phyloP scores from a whole-genome alignment of 2,329 filamentous ascomycete genomes.

The Colletotrichum tabaci region DNA sequence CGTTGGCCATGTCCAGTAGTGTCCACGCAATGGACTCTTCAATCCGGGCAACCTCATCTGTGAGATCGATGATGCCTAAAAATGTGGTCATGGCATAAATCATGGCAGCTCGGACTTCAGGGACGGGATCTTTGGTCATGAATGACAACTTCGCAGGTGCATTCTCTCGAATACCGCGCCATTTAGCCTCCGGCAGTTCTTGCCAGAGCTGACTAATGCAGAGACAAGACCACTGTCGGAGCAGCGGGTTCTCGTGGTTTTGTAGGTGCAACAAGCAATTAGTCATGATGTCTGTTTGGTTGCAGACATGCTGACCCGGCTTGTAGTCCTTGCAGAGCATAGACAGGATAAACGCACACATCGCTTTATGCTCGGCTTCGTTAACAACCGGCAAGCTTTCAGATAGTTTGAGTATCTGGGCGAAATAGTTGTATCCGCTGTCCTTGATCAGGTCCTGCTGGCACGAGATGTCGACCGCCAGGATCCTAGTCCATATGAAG shows the following conservation, averaged over 20 bases:
- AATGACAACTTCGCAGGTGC: constrained; percentile 86
- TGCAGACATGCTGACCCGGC: constrained; percentile 91
- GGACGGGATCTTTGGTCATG: constrained; percentile 86
- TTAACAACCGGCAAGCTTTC: constrained; percentile 89
- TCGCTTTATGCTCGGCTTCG: constrained; percentile 91
- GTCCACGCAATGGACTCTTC: constrained; percentile 93
- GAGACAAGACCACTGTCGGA: constrained; percentile 95
- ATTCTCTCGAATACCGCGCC: constrained; percentile 91
- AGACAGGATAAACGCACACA: constrained; percentile 98
- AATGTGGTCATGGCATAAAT: constrained; percentile 95
- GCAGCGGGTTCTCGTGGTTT: constrained; percentile 88
- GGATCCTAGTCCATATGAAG: constrained; percentile 97
- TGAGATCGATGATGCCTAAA: constrained; percentile 92
- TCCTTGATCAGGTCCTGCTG: constrained; percentile 96
- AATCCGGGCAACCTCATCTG: constrained; percentile 89
- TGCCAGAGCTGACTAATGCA: constrained; percentile 97
- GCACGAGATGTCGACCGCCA: constrained; percentile 94
- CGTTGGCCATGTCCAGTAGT: constrained; percentile 90
- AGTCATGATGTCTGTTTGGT: constrained; percentile 90
- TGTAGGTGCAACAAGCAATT: constrained; percentile 87
- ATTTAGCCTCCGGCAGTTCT: constrained; percentile 93
- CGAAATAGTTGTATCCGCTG: constrained; percentile 97
- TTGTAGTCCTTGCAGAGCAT: constrained; percentile 97
- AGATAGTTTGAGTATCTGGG: constrained; percentile 88
- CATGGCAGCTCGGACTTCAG: constrained; percentile 94